A percentile compares a stretch with the other conserved stretches of the same genome.
Evolutionary conservation across 345 rosid genomes (phyloP).

Genomic region (Corchorus capsularis): DNA sequence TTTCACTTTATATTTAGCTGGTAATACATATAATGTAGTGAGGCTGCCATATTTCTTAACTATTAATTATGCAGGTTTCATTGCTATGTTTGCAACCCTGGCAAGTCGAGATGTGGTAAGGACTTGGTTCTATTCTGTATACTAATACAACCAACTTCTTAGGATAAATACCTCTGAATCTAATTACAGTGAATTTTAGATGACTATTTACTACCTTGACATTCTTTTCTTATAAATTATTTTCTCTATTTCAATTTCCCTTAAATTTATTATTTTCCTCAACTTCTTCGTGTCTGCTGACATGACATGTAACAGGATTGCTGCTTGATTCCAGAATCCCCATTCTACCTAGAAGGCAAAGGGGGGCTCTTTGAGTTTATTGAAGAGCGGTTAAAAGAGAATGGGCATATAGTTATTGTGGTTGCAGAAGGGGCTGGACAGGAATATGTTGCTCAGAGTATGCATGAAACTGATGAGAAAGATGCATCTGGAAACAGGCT

Average conservation of each 20-base stretch:
- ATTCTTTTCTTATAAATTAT: neutral
- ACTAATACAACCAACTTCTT: conserved; percentile 1
- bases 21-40: neutral
- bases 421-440: conserved; percentile 98
- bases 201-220: neutral
- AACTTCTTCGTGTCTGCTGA: neutral
- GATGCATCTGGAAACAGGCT: conserved; percentile 92
- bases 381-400: conserved; percentile 75
- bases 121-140: neutral
- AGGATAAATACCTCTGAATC: neutral
- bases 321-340: conserved; percentile 97
- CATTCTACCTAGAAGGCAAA: conserved; percentile 85
- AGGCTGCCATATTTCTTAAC: conserved; percentile 19
- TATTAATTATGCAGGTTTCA: conserved; percentile 65
- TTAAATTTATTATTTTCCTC: neutral
- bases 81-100: conserved; percentile 89
- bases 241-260: neutral
- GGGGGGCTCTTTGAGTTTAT: conserved; percentile 89
- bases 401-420: conserved; percentile 82
- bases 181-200: neutral
- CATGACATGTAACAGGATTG: conserved; percentile 71
- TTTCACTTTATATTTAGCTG: neutral
- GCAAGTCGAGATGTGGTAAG: conserved; percentile 98
- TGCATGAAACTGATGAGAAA: conserved; percentile 48
- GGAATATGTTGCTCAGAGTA: conserved; percentile 68